These are phyloP conservation scores for Pseudonitzschia multistriata DNA, from an alignment of 108 stramenopile species.

Conservation along the genomic window DNA sequence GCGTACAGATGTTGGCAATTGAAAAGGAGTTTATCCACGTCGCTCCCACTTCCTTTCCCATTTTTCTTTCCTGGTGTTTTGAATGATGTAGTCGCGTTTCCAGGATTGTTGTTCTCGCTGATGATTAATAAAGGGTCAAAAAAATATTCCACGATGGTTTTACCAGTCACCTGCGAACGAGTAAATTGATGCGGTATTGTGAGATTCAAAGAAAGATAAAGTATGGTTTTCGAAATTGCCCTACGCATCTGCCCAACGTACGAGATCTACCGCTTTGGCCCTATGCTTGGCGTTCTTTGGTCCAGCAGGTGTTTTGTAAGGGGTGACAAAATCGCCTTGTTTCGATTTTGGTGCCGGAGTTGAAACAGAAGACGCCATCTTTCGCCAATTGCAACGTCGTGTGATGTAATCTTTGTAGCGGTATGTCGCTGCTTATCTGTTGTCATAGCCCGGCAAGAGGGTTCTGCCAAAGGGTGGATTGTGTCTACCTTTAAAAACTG, in stretches of 20 bases:
- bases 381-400: not conserved
- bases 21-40: conserved; percentile 38
- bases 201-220: not conserved
- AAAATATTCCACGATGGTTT: conserved; percentile 81
- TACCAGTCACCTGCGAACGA: conserved; percentile 91
- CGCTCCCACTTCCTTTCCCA: not conserved
- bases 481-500: not conserved
- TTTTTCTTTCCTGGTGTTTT: conserved; percentile 34
- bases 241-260: too few species aligned
- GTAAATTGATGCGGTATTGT: not conserved
- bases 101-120: conserved; percentile 28
- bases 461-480: too few species aligned
- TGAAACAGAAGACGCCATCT: not conserved
- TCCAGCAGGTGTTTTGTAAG: not conserved
- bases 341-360: conserved; percentile 2
- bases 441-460: too few species aligned
- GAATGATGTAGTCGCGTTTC: conserved; percentile 10
- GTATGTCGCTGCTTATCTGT: too few species aligned
- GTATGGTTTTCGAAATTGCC: too few species aligned
- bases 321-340: not conserved
- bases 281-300: conserved; percentile 16
- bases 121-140: conserved; percentile 75
- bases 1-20: conserved; percentile 68
- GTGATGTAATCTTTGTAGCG: too few species aligned
- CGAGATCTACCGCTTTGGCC: conserved; percentile 52